Evolutionary conservation across 345 rosid species (phyloP).

Genomic region (Garcia nutans): DNA sequence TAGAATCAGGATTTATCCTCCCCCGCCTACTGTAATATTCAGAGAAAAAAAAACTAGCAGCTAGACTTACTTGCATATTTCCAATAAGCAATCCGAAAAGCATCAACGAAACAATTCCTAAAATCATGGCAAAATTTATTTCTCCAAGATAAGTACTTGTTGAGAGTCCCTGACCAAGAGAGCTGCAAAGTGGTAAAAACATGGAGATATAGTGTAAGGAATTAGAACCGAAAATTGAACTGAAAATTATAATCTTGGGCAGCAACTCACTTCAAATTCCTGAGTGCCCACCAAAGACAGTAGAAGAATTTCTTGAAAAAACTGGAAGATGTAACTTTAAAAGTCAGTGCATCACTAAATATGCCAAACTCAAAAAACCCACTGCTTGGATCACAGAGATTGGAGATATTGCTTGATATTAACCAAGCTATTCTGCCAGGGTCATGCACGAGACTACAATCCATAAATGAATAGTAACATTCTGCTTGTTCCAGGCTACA

Average conservation of each 20-base stretch:
- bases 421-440: constrained; percentile 35
- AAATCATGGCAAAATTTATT: constrained; percentile 38
- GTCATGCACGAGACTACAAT: constrained; percentile 28
- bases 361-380: constrained; percentile 40
- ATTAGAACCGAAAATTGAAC: neutral
- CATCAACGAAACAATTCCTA: constrained; percentile 40
- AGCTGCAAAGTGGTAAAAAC: constrained; percentile 28
- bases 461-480: constrained; percentile 33
- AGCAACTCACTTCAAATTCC: constrained; percentile 41
- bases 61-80: constrained; percentile 50
- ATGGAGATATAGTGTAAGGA: neutral
- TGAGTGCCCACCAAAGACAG: constrained; percentile 55
- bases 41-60: neutral
- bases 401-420: constrained; percentile 31
- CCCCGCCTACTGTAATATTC: no score
- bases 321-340: constrained; percentile 29
- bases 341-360: constrained; percentile 37
- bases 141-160: constrained; percentile 47
- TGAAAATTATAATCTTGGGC: neutral
- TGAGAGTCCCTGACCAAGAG: constrained; percentile 48
- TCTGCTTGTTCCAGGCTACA: constrained; percentile 22
- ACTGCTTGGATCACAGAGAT: constrained; percentile 29
- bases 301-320: constrained; percentile 45
- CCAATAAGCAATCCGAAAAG: constrained; percentile 54
- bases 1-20: no score